Base-by-base conservation (phyloP, 2,329 filamentous ascomycete genomes). In the Phaeoacremonium minimum region DNA sequence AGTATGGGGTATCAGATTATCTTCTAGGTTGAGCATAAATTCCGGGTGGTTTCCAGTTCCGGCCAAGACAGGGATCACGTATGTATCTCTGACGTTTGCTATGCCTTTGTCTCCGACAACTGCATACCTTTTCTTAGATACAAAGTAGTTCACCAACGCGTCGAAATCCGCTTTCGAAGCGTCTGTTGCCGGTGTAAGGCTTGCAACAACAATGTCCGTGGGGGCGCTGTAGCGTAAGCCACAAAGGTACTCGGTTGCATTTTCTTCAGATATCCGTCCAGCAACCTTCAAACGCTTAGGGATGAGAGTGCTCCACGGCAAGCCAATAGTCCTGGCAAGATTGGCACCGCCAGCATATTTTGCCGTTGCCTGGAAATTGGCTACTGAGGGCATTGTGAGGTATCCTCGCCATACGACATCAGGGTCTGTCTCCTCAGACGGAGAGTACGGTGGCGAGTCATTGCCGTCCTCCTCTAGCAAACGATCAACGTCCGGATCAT, bases 241-340 rank as follows among this genome's bases (percentile, higher is more conserved):
- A 54, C 88, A 93, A 1, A 98, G 80, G 52, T 98, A 98, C 43
- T 94, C 87, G 38, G 89, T 88, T 9, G 91, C 93, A 46, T 84
- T 85, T 41, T 84, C 75, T 47, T 87, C 80, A 35, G 86, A 79
- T 41, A 98, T 93, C 14, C 93, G 80, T 2, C 87, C 87, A 32
- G 83, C 83, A 15, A 93, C 83, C 6, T 75, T 79, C 18, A 93
- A 67, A 7, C 70, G 74, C 18, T 75, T 68, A 0, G 88, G 85
- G 7, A 95, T 77, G 8, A 97, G 66, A 39, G 85, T 77, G 14
- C 74, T 73, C 88, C 90, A 97, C 0, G 69, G 55, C 13, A 64
- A 37, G 2, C 49, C 47, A 15, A 62, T 52, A 1, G 82, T 76
- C 42, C 72, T 77, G 31, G 70, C 76, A 36, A 95, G 75, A 54